These are phyloP conservation scores for Beta macrorhiza DNA, from an alignment of 179 eudicot genomes.

Conservation along the genomic window DNA sequence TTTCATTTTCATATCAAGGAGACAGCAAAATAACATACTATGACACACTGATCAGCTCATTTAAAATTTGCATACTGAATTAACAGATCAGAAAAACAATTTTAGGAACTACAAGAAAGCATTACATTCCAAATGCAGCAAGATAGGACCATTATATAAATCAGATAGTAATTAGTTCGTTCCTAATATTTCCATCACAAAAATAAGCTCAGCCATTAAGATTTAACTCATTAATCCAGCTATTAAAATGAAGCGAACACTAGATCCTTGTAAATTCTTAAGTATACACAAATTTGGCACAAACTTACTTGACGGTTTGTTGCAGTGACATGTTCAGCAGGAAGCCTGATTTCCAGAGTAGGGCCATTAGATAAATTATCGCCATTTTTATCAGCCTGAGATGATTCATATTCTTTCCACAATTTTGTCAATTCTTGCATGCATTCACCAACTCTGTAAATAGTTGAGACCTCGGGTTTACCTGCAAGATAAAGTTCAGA, in stretches of 20 bases:
- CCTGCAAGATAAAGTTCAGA: constrained; percentile 45
- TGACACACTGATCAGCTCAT: neutral
- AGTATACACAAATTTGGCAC: neutral
- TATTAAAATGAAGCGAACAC: neutral
- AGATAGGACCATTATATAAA: neutral
- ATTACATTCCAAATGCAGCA: neutral
- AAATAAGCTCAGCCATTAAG: neutral
- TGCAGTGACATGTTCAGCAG: constrained; percentile 93
- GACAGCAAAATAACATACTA: neutral
- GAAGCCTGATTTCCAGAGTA: constrained; percentile 79
- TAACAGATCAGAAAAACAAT: neutral
- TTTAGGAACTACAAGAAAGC: neutral
- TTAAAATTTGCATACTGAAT: neutral
- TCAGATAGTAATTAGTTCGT: neutral
- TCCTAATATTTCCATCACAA: neutral
- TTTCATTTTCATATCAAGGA: neutral
- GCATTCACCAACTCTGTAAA: constrained; percentile 87
- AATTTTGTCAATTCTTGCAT: constrained; percentile 81
- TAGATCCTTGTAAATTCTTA: neutral
- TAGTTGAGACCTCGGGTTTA: constrained; percentile 61
- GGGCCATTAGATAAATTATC: constrained; percentile 63
- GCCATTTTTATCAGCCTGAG: constrained; percentile 50
- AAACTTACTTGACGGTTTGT: constrained; percentile 88
- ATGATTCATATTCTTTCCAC: constrained; percentile 78
- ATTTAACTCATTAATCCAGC: neutral